These are phyloP conservation scores for Trichoderma pleuroti DNA, from an alignment of 2,329 filamentous ascomycete genomes.

Conservation along the genomic window DNA sequence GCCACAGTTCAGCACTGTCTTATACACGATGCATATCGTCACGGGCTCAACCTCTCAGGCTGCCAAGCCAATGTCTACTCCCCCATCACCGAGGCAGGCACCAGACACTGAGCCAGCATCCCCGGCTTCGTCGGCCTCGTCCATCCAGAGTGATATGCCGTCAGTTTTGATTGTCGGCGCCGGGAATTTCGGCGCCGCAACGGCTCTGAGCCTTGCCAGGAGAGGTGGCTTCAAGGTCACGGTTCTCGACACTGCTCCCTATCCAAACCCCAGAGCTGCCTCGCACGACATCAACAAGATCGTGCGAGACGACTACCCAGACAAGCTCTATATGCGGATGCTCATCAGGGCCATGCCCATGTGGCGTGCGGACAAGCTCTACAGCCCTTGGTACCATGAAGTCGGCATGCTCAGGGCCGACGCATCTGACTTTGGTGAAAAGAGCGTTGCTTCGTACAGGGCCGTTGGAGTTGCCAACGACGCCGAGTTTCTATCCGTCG, in stretches of 20 bases:
- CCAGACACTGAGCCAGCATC: conserved; percentile 11
- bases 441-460: conserved; percentile 40
- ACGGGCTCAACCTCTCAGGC: conserved; percentile 1
- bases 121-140: conserved; percentile 17
- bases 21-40: conserved; percentile 17
- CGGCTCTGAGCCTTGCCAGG: conserved; percentile 36
- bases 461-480: conserved; percentile 39
- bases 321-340: conserved; percentile 40
- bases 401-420: conserved; percentile 51
- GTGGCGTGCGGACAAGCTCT: conserved; percentile 46
- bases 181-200: conserved; percentile 44
- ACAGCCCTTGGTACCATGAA: conserved; percentile 52
- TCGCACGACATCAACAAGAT: conserved; percentile 48
- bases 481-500: conserved; percentile 41
- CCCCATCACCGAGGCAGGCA: background rate
- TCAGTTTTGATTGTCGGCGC: conserved; percentile 40
- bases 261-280: conserved; percentile 39
- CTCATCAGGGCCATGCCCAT: conserved; percentile 39
- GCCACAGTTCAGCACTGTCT: background rate
- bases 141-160: conserved; percentile 1
- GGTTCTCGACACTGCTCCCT: conserved; percentile 36
- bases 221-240: conserved; percentile 31
- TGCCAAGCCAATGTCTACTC: background rate
- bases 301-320: conserved; percentile 41
- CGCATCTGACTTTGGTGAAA: conserved; percentile 40